A percentile compares a stretch with the other conserved stretches of the same genome.
Evolutionary conservation across 2,329 filamentous ascomycete species (phyloP).

Genomic region (Hypoxylon sp.): DNA sequence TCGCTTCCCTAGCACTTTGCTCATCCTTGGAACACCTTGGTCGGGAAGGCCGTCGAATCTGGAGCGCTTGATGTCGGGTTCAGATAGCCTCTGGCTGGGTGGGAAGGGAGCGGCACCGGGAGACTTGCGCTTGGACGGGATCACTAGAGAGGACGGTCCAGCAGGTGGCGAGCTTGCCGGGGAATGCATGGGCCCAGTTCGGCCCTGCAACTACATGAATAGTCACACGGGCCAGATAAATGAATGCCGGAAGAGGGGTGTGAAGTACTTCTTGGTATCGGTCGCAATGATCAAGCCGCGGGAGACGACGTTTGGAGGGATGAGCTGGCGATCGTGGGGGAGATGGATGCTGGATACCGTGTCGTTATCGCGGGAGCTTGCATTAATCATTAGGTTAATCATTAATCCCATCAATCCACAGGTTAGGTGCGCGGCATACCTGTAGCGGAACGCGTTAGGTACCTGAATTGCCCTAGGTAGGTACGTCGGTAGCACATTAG

Average conservation of each 20-base stretch:
- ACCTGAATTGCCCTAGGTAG: not conserved
- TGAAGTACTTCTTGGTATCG: slow-evolving; percentile 10
- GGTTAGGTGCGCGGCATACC: not conserved
- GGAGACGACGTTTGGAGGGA: not conserved
- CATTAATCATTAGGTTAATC: not conserved
- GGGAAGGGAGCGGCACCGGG: slow-evolving; percentile 27
- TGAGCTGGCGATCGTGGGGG: slow-evolving; percentile 1
- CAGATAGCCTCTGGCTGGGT: slow-evolving; percentile 18
- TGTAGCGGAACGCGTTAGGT: not conserved
- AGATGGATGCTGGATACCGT: not conserved
- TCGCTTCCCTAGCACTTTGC: slow-evolving; percentile 52
- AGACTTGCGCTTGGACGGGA: slow-evolving; percentile 47
- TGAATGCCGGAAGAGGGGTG: slow-evolving; percentile 9
- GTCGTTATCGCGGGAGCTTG: slow-evolving; percentile 9
- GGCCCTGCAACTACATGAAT: slow-evolving; percentile 46
- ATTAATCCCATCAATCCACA: no score
- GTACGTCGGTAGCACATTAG: not conserved
- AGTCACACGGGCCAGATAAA: slow-evolving; percentile 40
- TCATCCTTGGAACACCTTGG: slow-evolving; percentile 44
- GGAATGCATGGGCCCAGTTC: slow-evolving; percentile 49
- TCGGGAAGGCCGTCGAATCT: slow-evolving; percentile 32
- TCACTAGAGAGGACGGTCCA: slow-evolving; percentile 42
- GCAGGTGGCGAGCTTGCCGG: slow-evolving; percentile 43
- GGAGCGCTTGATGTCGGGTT: slow-evolving; percentile 41
- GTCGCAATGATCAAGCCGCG: not conserved